Conservation (phyloP, 768 basidiomycete genomes). For the Mycena rebaudengoi region DNA sequence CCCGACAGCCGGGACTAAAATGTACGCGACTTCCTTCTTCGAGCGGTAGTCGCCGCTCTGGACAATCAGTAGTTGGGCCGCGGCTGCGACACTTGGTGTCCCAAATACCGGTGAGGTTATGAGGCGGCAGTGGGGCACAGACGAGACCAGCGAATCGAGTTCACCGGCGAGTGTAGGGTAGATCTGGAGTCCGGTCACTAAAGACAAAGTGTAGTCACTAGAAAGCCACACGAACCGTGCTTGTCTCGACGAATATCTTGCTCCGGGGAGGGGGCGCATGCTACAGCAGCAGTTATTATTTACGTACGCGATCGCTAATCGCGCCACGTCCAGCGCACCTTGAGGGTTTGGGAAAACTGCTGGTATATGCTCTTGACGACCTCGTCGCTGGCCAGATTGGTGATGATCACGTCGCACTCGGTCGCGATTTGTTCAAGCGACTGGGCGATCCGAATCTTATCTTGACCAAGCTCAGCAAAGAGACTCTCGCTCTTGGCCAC, state of each 20-base stretch:
- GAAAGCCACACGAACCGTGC: conserved; percentile 64
- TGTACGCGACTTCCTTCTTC: conserved; percentile 81
- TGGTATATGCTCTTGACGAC: conserved; percentile 72
- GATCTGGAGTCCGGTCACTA: conserved; percentile 46
- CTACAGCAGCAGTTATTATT: conserved; percentile 41
- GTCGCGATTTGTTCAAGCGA: conserved; percentile 65
- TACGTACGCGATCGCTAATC: conserved; percentile 8
- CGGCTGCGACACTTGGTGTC: conserved; percentile 70
- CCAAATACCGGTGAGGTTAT: conserved; percentile 85
- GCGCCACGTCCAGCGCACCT: conserved; percentile 48
- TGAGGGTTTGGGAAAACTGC: conserved; percentile 65
- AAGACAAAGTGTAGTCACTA: neutral
- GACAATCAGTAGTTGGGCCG: conserved; percentile 71
- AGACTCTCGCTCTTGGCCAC: conserved; percentile 66
- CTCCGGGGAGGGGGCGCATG: conserved; percentile 52
- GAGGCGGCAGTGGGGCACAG: conserved; percentile 65
- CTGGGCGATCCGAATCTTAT: conserved; percentile 63
- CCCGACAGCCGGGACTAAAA: conserved; percentile 83
- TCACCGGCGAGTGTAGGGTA: conserved; percentile 69
- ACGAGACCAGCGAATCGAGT: conserved; percentile 72
- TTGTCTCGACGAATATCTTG: conserved; percentile 88
- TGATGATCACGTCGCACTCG: conserved; percentile 80
- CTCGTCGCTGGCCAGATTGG: conserved; percentile 76
- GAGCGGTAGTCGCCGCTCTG: conserved; percentile 85
- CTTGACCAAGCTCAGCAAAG: conserved; percentile 60